Evolutionary conservation across 306 rosid species (phyloP), one percentile per base, ranked within the genome.

Genomic region (Vigna radiata): DNA sequence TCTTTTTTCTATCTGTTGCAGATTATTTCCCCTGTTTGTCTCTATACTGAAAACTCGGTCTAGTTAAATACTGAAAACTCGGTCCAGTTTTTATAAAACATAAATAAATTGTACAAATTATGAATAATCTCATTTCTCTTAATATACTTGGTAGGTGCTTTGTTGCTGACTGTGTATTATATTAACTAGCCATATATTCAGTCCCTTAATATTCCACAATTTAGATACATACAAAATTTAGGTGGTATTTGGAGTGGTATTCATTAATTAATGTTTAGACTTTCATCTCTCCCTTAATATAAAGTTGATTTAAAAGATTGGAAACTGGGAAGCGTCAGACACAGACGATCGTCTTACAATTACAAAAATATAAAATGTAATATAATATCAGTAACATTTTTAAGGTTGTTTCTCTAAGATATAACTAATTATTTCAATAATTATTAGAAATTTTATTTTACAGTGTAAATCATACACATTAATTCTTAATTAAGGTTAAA

Each of bases 1-100:
- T 69, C 27, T 61, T 49, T 61, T 49, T 68, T 52, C 61, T 39
- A 21, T 23, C 69, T 69, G 33, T 68, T 69, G 16, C 60, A 36
- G 73, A 33, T 36, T 36, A 7, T 36, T 36, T 36, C 41, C 36
- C 25, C 27, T 25, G 48, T n/a, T n/a, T 47, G 76, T 59, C 9
- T 1, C 14, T 11, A 0, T 13, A 13, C 29, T 44, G 54, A 54
- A 36, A 25, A 61, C 43, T 29, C 4, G 9, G 47, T n/a, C 39
- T 39, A 60, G 43, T 14, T 60, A 19, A 19, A 0, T 13, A 13
- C 29, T 44, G 54, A 54, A 36, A 25, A 61, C 43, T 29, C 4
- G 9, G 47, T n/a, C 39, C 18, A 60, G 43, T 14, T 60, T 60
- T 60, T 43, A 60, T 29, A 14, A 29, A 60, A 60, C 13, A 61